Base-by-base conservation (phyloP, 2,329 filamentous ascomycete genomes). In the Exophiala dermatitidis region DNA sequence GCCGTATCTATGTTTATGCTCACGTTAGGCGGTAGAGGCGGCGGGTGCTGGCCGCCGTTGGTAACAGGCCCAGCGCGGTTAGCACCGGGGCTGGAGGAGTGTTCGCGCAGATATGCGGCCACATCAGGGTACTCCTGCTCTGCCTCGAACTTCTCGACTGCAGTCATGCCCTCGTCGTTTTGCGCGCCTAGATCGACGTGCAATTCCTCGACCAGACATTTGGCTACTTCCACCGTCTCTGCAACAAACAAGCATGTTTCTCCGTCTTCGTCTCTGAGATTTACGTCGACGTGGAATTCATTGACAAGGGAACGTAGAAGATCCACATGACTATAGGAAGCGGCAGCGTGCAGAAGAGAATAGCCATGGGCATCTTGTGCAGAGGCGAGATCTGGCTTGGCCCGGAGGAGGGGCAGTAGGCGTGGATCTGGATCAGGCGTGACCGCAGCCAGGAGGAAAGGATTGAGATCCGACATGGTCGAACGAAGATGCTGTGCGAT, bases 211-310 rank as follows among this genome's bases (percentile, higher is more conserved):
- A 97, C 80, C 5, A 98, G 75, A 48, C 84, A 80, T 63, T 81
- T 81, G 19, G 91, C 91, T 41, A 89, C 84, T 3, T 87, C 84
- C 46, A 86, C 75, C 0, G 82, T 88, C 71, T 98, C 93, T 30
- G 84, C 83, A n/a, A 90, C 88, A 66, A 95, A 98, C 3, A 98
- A 76, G n/a, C 91, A 86, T 1, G 91, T 96, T 72, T 98, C 93
- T 52, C 84, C 81, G 68, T 98, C 93, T 68, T 95, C 88, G 67
- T 98, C 93, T 61, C 80, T 81, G 48, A 96, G 74, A 67, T 96
- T 85, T 45, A 90, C 80, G 56, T 90, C 76, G 28, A 91, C 90
- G 8, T 82, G 72, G 70, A 90, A 88, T 33, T 91, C 87, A 44
- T 76, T 76, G 30, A 95, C 77, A 4, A 98, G 78, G 0, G 81